Evolutionary conservation across 257 asterid species (phyloP).

Genomic region (Salvia miltiorrhiza): DNA sequence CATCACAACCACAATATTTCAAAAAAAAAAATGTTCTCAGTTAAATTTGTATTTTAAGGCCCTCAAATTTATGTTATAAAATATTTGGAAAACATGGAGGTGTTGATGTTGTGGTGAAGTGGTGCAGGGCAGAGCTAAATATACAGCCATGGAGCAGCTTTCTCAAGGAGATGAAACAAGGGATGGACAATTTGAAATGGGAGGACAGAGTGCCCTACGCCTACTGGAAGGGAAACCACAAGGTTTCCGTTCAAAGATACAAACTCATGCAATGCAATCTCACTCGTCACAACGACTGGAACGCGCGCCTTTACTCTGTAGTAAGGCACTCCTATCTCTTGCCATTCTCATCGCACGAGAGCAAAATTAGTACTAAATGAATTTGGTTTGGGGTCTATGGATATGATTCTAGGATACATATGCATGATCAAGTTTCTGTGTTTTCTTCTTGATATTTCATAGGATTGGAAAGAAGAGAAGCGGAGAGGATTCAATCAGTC

Average conservation of each 20-base stretch:
- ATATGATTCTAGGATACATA: too few species aligned
- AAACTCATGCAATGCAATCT: conserved; percentile 51
- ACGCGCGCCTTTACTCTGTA: conserved; percentile 51
- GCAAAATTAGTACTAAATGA: too few species aligned
- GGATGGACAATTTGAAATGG: conserved; percentile 48
- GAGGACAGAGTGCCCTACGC: conserved; percentile 69
- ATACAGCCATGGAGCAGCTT: conserved; percentile 75
- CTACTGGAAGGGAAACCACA: conserved; percentile 72
- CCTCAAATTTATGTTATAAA: too few species aligned
- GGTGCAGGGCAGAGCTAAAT: conserved; percentile 76
- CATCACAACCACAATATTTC: too few species aligned
- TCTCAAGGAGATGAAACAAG: conserved; percentile 48
- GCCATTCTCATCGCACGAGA: background rate
- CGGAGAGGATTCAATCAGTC: conserved; percentile 50
- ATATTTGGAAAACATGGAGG: too few species aligned
- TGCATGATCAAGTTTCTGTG: too few species aligned
- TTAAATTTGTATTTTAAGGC: too few species aligned
- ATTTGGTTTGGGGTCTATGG: too few species aligned
- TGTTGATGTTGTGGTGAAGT: background rate
- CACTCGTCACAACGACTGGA: conserved; percentile 42
- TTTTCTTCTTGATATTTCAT: too few species aligned
- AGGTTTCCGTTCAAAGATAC: conserved; percentile 42
- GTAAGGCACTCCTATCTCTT: conserved; percentile 27
- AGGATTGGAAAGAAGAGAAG: conserved; percentile 56
- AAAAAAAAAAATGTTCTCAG: too few species aligned